Evolutionary conservation across 169 alveolate genomes (phyloP), one percentile per base, ranked within the genome.

Genomic region (Plasmodium coatneyi): DNA sequence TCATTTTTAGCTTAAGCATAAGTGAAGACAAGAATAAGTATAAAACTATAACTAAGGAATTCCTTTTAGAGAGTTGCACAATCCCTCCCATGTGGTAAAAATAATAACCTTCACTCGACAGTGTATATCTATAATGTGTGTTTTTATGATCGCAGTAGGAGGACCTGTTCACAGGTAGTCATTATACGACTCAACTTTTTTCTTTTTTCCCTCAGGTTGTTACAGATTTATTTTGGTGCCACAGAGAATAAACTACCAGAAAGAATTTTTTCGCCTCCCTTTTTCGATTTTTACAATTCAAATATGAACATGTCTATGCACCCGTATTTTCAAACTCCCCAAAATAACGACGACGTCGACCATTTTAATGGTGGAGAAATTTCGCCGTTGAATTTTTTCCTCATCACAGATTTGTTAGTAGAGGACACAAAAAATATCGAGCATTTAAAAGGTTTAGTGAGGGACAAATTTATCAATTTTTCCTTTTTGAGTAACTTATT

Each of bases 381-480:
- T 56, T 89, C 43, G 41, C 80, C 60, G 56, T 32, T 79, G 16
- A 56, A 89, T 25, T 60, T 89, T 60, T 89, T 89, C 72, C n/a
- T 89, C 22, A 43, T 80, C 43, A 89, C 94, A 49, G 94, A 89
- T 32, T 89, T 89, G 56, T 56, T 89, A 66, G 82, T 89, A 32
- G 94, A 71, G 49, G 82, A 89, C 30, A 79, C 87, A 7, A 41
- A 32, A 39, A 90, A 89, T 28, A 56, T 79, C 41, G 19, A 54
- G 3, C 14, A 78, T 39, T 70, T 89, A 22, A 89, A 79, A 89
- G 7, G 43, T 19, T 39, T 89, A 78, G 71, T 89, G 46, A 89
- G 34, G 36, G 43, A 89, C 82, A 89, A 78, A 80, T 89, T 89
- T 79, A 78, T 14, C 9, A 80, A 60, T 25, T 1, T 14, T 16